Base-by-base conservation (phyloP, 768 basidiomycete genomes). In the Clavaria fumosa region DNA sequence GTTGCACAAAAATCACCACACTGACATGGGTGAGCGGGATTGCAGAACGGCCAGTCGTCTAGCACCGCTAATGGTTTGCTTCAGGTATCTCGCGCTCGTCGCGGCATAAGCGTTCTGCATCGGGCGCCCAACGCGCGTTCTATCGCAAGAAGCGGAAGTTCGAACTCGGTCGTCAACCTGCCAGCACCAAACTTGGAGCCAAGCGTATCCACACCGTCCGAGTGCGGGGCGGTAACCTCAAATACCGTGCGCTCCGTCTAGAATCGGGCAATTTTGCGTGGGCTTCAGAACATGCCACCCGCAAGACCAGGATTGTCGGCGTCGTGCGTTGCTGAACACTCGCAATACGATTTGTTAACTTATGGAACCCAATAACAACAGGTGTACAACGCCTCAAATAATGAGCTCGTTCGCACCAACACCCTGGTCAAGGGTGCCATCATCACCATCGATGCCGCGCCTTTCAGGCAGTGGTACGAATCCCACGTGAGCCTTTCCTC, bases 81-180 rank as follows among this genome's bases (percentile, higher is more conserved):
- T 14, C 50, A 89, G 91, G 91, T 88, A 96, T 97, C 60, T 84
- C 93, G 55, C 82, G 93, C 53, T 75, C 89, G 47, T 93, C 90
- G 53, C 75, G 93, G 59, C 89, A 97, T 74, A 97, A 97, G 67
- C 88, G 91, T 58, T 83, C 89, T 49, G 80, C 74, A 51, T 79
- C 88, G 34, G 93, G 86, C 53, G 86, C 83, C 43, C 83, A 89
- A 63, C 80, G 83, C 52, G 77, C 89, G 51, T 77, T 82, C 67
- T 93, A 90, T 69, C 88, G 93, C 72, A 99, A 99, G 76, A 99
- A 97, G 86, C 79, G 95, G 80, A 96, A 97, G 70, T 97, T 97
- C 66, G 95, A 99, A 73, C 78, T 96, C 53, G 95, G 93, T 58
- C 89, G 95, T 58, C 95, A 97, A 60, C 69, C 95, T 41, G 95